Evolutionary conservation across 73 alveolate genomes (phyloP), one percentile per base, ranked within the genome.

Genomic region (Loxodes magnus): DNA sequence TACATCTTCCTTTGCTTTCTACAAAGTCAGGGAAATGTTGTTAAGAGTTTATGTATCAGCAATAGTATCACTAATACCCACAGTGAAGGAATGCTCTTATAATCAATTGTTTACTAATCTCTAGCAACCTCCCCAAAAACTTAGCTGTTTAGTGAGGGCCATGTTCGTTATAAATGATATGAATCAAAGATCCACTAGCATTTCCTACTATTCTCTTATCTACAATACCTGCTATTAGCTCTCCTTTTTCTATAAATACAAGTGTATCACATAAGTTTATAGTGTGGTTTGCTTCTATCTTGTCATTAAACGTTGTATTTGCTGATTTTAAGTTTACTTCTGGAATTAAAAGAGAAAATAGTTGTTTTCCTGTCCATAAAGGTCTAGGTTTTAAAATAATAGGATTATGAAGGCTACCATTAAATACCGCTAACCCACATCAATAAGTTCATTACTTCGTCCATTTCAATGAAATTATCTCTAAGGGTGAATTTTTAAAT

Each of bases 351-450:
- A 90, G 58, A 39, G 97, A 77, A 76, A 94, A 72, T 31, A 94
- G 71, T 67, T 94, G 96, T 64, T 90, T 92, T 29, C 98, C 98
- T 33, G 97, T 74, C 99, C 99, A 95, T 42, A 95, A 81, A 41
- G 97, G 97, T 64, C 79, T 68, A 4, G 99, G 99, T 49, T 85
- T 93, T 31, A 92, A 64, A 51, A 95, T 93, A 9, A 98, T 94
- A 0, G 99, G 99, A 48, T 67, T 61, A 14, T 99, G 99, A 35
- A 95, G 71, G 25, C 73, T 83, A 30, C 97, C 98, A 57, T 83
- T 87, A 51, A 87, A 84, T 53, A 55, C 81, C 81, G 31, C 79
- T 94, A 41, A 83, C 88, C 99, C 99, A 90, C 97, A 90, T 84
- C 35, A 94, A 84, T 38, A 94, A 50, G 43, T 87, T 78, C 98